Percentiles rank a stretch among this genome's conserved stretches.
phyloP scores from a whole-genome alignment of 2,329 filamentous ascomycete genomes.

The Cadophora sp. region DNA sequence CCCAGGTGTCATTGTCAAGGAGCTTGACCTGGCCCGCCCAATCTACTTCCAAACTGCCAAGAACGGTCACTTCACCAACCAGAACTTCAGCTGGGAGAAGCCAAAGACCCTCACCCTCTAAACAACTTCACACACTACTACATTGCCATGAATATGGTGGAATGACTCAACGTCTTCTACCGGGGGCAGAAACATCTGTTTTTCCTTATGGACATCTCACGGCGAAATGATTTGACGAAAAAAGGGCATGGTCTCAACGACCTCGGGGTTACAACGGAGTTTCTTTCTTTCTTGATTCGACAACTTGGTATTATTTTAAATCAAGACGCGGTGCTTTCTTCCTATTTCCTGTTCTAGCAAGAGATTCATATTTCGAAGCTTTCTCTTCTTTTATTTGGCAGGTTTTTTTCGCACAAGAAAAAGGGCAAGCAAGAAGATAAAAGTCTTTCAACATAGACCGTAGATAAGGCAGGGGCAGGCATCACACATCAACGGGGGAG shows the following conservation, averaged over 20 bases:
- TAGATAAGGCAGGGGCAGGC: conserved; percentile 42
- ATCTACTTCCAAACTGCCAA: conserved; percentile 99
- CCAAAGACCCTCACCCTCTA: conserved; percentile 95
- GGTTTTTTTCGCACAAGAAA: conserved; percentile 20
- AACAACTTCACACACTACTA: conserved; percentile 45
- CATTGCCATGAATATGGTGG: conserved; percentile 37
- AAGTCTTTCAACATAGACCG: conserved; percentile 50
- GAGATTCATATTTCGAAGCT: conserved; percentile 31
- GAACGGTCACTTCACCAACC: conserved; percentile 99
- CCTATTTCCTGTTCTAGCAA: conserved; percentile 8
- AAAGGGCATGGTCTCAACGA: conserved; percentile 47
- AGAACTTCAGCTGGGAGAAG: conserved; percentile 97
- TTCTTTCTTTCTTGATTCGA: conserved; percentile 27
- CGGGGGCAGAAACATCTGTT: conserved; percentile 32
- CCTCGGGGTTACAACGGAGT: conserved; percentile 40
- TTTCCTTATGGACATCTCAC: conserved; percentile 41
- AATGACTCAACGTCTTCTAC: conserved; percentile 45
- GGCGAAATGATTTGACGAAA: conserved; percentile 46
- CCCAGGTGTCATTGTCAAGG: conserved; percentile 97
- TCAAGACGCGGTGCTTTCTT: conserved; percentile 18
- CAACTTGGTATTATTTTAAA: conserved; percentile 28
- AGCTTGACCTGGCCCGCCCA: conserved; percentile 87
- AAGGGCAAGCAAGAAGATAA: conserved; percentile 37
- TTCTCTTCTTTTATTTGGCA: conserved; percentile 32
- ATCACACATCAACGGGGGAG: conserved; percentile 19